A percentile compares a stretch with the other conserved stretches of the same genome.
Conservation (phyloP, 2,329 filamentous ascomycete genomes). For the Fusarium dlaminii region DNA sequence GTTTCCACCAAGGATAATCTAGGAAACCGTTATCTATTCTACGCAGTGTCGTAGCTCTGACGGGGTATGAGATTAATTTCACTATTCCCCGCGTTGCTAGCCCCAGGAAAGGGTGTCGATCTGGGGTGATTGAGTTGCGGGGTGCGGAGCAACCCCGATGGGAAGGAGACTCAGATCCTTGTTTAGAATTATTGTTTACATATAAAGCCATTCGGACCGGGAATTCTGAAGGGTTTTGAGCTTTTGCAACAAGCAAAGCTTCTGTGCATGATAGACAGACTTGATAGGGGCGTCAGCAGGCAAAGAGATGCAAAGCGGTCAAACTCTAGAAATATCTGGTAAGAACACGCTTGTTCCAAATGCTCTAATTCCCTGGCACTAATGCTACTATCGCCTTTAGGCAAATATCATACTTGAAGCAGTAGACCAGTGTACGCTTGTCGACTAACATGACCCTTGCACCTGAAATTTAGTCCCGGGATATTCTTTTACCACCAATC, state of each 20-base stretch:
- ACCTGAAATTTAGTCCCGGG: background rate
- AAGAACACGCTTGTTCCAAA: background rate
- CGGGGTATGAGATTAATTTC: background rate
- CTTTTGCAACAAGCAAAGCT: background rate
- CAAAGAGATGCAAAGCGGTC: background rate
- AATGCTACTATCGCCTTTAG: conserved; percentile 4
- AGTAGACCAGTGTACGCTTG: background rate
- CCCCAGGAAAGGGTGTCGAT: conserved; percentile 1
- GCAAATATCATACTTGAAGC: conserved; percentile 6
- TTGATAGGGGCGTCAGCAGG: background rate
- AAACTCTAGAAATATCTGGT: background rate
- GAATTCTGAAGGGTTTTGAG: background rate
- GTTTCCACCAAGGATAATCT: conserved; percentile 31
- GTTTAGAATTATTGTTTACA: too few relatives aligned
- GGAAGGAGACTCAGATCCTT: conserved; percentile 1
- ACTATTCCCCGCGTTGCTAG: conserved; percentile 7
- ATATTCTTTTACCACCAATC: conserved; percentile 14
- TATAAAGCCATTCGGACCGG: background rate
- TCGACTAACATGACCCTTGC: conserved; percentile 1
- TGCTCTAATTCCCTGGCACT: background rate
- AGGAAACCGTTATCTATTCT: background rate
- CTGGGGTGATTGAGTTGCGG: conserved; percentile 14
- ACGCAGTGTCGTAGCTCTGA: background rate
- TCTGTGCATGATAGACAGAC: background rate
- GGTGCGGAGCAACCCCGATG: background rate